Evolutionary conservation across 139 green algal genomes (phyloP).

Genomic region (Ettlia oleoabundans): DNA sequence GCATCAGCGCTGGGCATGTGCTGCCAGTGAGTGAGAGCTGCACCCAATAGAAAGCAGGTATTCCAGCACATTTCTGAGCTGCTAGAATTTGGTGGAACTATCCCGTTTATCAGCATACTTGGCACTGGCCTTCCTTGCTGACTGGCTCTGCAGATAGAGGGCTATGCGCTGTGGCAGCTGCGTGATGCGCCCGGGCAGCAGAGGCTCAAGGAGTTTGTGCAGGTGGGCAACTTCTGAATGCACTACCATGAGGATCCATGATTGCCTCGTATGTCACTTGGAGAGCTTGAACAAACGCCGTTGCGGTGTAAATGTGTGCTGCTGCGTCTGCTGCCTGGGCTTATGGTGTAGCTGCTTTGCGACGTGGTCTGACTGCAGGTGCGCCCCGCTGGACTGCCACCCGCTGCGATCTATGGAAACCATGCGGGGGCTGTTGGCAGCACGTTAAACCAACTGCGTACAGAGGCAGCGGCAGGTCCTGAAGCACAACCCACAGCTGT

Average conservation of each 20-base stretch:
- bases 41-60: too few relatives aligned
- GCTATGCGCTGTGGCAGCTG: conserved; percentile 49
- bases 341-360: too few relatives aligned
- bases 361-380: too few relatives aligned
- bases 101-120: too few relatives aligned
- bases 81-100: too few relatives aligned
- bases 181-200: conserved; percentile 58
- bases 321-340: too few relatives aligned
- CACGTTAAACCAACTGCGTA: background rate
- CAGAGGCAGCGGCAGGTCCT: background rate
- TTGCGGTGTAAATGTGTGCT: too few relatives aligned
- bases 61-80: too few relatives aligned
- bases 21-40: conserved; percentile 51
- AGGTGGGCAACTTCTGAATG: too few relatives aligned
- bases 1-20: conserved; percentile 59
- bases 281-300: too few relatives aligned
- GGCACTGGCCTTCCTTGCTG: background rate
- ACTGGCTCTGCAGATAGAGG: conserved; percentile 35
- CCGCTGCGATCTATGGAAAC: background rate
- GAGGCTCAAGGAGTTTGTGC: conserved; percentile 23
- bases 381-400: conserved; percentile 4
- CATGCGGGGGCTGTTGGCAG: background rate
- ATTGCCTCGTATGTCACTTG: too few relatives aligned
- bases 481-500: background rate
- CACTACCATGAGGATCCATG: too few relatives aligned